A percentile compares a stretch with the other conserved stretches of the same genome.
Evolutionary conservation across 257 asterid genomes (phyloP).

Genomic region (Jaltomata sinuosa): DNA sequence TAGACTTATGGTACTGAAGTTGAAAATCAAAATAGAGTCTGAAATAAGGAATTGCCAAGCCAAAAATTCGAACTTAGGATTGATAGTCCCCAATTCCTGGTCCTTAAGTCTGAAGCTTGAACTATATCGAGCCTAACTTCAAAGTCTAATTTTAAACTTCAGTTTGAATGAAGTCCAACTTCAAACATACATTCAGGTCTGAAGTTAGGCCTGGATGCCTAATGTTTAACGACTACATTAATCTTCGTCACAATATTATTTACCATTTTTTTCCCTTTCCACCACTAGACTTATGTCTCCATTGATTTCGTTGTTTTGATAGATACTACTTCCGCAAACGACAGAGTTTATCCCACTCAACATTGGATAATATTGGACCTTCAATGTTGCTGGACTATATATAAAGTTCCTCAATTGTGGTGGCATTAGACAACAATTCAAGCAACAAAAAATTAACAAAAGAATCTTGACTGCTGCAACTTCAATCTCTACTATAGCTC

Average conservation of each 20-base stretch:
- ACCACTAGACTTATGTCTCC: background rate
- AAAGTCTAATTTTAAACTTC: too few relatives aligned
- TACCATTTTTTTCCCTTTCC: background rate
- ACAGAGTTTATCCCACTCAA: background rate
- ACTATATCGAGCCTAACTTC: background rate
- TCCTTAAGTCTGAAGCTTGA: background rate
- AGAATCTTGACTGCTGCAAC: too few relatives aligned
- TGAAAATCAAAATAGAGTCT: background rate
- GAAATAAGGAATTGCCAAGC: background rate
- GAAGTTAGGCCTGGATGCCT: too few relatives aligned
- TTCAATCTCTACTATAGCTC: too few relatives aligned
- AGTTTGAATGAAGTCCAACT: too few relatives aligned
- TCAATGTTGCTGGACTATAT: background rate
- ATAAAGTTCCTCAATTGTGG: too few relatives aligned
- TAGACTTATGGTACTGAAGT: background rate
- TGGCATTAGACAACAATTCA: too few relatives aligned
- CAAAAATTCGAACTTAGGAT: too few relatives aligned
- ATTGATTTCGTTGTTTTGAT: background rate
- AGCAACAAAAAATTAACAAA: too few relatives aligned
- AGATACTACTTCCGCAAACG: background rate
- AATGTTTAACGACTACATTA: too few relatives aligned
- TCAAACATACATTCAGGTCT: too few relatives aligned
- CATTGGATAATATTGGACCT: background rate
- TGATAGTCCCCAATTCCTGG: background rate
- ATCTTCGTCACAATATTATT: too few relatives aligned